Evolutionary conservation across 2,329 filamentous ascomycete species (phyloP).

Genomic region (Trichoderma hamatum): DNA sequence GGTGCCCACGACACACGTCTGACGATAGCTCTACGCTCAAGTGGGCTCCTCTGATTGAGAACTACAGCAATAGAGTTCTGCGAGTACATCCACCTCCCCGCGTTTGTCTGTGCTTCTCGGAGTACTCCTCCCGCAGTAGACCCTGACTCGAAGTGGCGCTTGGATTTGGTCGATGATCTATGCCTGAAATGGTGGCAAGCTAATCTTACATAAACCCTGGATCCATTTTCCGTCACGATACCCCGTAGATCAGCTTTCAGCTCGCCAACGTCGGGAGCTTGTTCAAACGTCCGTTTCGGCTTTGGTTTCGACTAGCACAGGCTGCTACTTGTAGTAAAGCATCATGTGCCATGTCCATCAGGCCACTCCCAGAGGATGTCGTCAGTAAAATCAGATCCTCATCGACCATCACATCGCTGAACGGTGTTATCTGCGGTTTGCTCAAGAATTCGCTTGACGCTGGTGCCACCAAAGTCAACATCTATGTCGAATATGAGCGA

Average conservation of each 20-base stretch:
- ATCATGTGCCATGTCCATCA: constrained; percentile 60
- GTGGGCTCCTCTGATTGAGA: background rate
- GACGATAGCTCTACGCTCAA: background rate
- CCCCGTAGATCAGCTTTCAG: constrained; percentile 8
- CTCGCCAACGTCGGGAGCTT: background rate
- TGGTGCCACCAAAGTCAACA: constrained; percentile 65
- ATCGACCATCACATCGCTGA: constrained; percentile 73
- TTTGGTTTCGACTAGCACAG: background rate
- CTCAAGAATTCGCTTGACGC: constrained; percentile 87
- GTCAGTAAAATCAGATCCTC: constrained; percentile 84
- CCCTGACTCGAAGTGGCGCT: constrained; percentile 12
- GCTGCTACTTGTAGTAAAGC: constrained; percentile 29
- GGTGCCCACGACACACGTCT: too few relatives aligned
- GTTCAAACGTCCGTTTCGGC: background rate
- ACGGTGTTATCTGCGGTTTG: constrained; percentile 70
- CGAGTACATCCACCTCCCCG: constrained; percentile 1
- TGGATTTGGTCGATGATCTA: background rate
- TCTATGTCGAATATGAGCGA: constrained; percentile 73
- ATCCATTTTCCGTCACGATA: constrained; percentile 7
- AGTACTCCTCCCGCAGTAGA: background rate
- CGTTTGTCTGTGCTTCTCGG: background rate
- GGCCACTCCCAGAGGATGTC: constrained; percentile 69
- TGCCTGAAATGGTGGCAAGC: constrained; percentile 11
- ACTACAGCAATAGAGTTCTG: background rate
- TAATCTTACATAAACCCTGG: constrained; percentile 17